phyloP scores from a whole-genome alignment of 1,284 basidiomycete species.

The Irpex sp. region DNA sequence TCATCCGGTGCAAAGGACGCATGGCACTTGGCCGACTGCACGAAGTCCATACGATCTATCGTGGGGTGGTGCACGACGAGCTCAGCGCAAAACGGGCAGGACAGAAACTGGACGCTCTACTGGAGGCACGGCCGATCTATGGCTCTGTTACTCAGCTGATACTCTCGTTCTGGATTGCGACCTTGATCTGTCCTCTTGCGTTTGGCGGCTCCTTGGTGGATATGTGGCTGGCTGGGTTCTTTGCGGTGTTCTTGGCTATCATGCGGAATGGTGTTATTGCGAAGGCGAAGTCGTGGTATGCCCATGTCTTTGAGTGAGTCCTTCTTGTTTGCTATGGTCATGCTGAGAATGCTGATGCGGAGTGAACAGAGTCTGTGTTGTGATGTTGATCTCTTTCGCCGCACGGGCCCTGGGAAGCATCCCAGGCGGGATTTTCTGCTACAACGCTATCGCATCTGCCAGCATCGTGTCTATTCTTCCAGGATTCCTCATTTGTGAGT shows the following conservation, averaged over 20 bases:
- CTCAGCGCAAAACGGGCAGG: conserved; percentile 74
- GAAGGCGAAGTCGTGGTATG: conserved; percentile 68
- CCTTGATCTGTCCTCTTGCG: conserved; percentile 76
- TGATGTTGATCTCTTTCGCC: conserved; percentile 77
- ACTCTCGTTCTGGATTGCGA: conserved; percentile 68
- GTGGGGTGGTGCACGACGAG: conserved; percentile 81
- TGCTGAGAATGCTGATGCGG: not conserved
- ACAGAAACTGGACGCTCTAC: conserved; percentile 41
- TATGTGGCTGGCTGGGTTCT: conserved; percentile 72
- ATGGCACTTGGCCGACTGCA: conserved; percentile 76
- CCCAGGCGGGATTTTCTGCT: conserved; percentile 74
- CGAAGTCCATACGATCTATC: conserved; percentile 74
- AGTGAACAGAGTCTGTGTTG: conserved; percentile 66
- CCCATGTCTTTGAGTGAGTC: conserved; percentile 86
- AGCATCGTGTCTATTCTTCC: conserved; percentile 82
- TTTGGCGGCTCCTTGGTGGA: conserved; percentile 86
- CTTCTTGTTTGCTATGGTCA: conserved; percentile 9
- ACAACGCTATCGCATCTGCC: conserved; percentile 81
- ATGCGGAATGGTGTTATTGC: conserved; percentile 71
- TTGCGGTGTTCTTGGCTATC: conserved; percentile 61
- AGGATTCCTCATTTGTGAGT: conserved; percentile 77
- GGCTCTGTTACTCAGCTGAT: conserved; percentile 54
- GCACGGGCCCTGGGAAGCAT: conserved; percentile 80
- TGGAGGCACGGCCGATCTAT: conserved; percentile 58
- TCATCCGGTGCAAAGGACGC: conserved; percentile 72